phyloP scores from a whole-genome alignment of 768 basidiomycete genomes.

The Coprinellus aureogranulatus region DNA sequence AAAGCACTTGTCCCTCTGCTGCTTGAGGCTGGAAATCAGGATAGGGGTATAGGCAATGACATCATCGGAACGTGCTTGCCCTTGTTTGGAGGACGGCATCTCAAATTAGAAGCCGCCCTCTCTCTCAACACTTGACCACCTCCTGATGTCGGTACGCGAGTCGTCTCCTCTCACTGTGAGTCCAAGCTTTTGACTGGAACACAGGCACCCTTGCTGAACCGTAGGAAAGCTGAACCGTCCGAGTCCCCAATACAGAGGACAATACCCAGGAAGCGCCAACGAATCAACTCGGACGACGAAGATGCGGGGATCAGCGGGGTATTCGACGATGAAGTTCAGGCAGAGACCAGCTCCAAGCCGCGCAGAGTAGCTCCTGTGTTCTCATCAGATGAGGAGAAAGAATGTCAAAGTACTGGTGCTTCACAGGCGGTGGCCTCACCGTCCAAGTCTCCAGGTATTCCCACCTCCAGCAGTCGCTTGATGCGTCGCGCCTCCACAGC shows the following conservation, averaged over 20 bases:
- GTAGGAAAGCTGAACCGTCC: background rate
- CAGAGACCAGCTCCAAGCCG: background rate
- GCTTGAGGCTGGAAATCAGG: too few relatives aligned
- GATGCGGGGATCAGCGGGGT: background rate
- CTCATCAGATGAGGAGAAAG: background rate
- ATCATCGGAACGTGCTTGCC: too few relatives aligned
- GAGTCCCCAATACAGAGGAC: background rate
- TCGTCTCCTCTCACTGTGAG: slow-evolving; percentile 3
- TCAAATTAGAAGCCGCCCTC: too few relatives aligned
- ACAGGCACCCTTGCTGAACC: background rate
- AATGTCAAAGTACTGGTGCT: background rate
- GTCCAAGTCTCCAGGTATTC: background rate
- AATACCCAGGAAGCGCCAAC: background rate
- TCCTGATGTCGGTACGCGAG: too few relatives aligned
- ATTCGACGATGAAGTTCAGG: background rate
- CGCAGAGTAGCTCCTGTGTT: background rate
- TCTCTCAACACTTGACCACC: too few relatives aligned
- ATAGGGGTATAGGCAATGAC: too few relatives aligned
- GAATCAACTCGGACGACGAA: slow-evolving; percentile 10
- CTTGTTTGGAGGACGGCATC: too few relatives aligned
- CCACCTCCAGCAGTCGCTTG: background rate
- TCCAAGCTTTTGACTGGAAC: background rate
- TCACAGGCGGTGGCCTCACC: background rate
- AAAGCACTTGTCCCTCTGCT: too few relatives aligned
- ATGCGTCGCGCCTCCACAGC: background rate